These are phyloP conservation scores for Neurospora intermedia DNA, from an alignment of 495 filamentous ascomycete species.

Conservation along the genomic window DNA sequence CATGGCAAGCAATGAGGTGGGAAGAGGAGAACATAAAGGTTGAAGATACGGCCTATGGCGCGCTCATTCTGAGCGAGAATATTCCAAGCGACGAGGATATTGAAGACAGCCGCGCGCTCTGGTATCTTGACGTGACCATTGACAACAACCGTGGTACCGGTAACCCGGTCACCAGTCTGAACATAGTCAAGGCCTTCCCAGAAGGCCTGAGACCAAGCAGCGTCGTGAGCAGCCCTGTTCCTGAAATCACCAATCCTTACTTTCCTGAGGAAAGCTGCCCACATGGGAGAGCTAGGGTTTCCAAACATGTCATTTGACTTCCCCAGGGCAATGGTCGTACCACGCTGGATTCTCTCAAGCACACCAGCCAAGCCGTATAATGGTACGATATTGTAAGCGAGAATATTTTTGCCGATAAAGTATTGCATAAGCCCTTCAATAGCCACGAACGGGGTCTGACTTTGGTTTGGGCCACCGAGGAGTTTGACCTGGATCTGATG, in stretches of 20 bases:
- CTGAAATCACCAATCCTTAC: neutral
- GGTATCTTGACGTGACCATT: neutral
- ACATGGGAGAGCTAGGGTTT: conserved; percentile 1
- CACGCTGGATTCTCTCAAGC: conserved; percentile 1
- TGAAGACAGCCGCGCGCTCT: neutral
- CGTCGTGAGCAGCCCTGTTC: neutral
- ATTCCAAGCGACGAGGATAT: neutral
- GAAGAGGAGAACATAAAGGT: neutral
- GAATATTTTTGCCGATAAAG: conserved; percentile 1
- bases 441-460: neutral
- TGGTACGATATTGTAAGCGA: neutral
- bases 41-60: neutral
- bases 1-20: neutral
- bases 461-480: neutral
- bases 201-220: neutral
- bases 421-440: neutral
- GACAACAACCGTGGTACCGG: neutral
- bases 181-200: neutral
- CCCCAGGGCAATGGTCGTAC: neutral
- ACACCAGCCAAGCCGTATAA: neutral
- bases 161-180: neutral
- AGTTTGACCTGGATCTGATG: neutral
- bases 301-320: neutral
- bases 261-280: neutral
- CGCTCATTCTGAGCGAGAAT: neutral